Conservation (phyloP, 1,284 basidiomycete genomes). For the Fomitopsis palustris region DNA sequence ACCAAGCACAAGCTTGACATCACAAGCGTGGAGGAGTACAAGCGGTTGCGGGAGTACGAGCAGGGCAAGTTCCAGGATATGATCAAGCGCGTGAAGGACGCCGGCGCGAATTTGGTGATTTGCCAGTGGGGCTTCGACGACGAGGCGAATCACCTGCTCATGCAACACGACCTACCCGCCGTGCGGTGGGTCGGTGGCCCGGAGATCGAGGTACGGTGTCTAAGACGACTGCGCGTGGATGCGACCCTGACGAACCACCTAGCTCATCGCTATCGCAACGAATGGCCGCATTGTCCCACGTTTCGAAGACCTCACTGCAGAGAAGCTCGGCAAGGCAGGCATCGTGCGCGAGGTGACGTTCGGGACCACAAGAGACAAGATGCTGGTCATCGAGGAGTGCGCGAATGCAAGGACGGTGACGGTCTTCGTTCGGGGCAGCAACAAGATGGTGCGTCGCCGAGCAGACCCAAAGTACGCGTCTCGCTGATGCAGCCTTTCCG, state of each 20-base stretch:
- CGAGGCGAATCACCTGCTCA: conserved; percentile 96
- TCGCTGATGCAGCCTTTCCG: neutral
- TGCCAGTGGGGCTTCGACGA: conserved; percentile 99
- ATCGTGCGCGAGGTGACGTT: conserved; percentile 93
- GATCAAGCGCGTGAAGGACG: conserved; percentile 96
- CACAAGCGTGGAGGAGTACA: conserved; percentile 96
- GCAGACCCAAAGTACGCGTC: neutral
- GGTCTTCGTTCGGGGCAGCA: conserved; percentile 95
- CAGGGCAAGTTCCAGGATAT: conserved; percentile 95
- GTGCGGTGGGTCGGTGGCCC: conserved; percentile 99
- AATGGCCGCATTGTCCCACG: conserved; percentile 97
- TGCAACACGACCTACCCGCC: conserved; percentile 98
- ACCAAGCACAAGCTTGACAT: conserved; percentile 99
- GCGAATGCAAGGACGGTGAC: conserved; percentile 97
- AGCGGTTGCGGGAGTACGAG: conserved; percentile 93
- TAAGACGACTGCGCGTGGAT: neutral
- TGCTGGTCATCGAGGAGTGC: conserved; percentile 98
- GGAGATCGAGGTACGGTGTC: conserved; percentile 81
- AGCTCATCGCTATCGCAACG: conserved; percentile 98
- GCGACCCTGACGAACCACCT: conserved; percentile 3
- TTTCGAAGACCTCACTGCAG: conserved; percentile 91
- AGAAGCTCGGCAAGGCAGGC: conserved; percentile 92
- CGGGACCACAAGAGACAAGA: conserved; percentile 97
- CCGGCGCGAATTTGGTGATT: conserved; percentile 98
- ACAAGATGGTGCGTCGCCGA: conserved; percentile 86